phyloP scores from a whole-genome alignment of 1,284 basidiomycete genomes.

The Sporisorium reilianum region DNA sequence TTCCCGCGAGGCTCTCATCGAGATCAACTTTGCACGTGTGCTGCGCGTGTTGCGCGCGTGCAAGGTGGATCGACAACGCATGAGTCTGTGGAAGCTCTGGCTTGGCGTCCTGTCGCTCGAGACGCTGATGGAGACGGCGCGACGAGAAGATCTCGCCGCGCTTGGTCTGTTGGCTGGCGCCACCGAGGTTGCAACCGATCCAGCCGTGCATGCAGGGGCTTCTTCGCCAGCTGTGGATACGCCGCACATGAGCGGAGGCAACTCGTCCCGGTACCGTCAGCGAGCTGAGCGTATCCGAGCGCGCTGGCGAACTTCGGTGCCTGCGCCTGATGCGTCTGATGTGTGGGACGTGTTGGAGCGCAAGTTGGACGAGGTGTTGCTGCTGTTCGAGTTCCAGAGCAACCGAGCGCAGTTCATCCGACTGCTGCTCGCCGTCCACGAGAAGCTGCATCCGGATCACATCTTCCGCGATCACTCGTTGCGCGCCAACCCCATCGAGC shows the following conservation, averaged over 20 bases:
- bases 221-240: constrained; percentile 11
- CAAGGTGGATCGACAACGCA: constrained; percentile 60
- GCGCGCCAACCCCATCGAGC: constrained; percentile 38
- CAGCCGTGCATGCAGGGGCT: background rate
- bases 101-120: constrained; percentile 53
- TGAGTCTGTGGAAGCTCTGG: constrained; percentile 66
- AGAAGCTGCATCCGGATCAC: constrained; percentile 50
- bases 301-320: constrained; percentile 37
- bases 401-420: constrained; percentile 49
- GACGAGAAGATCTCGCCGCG: constrained; percentile 36
- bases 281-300: constrained; percentile 35
- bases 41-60: constrained; percentile 59
- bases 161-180: constrained; percentile 24
- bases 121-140: constrained; percentile 26
- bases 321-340: constrained; percentile 47
- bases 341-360: constrained; percentile 64
- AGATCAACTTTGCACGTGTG: constrained; percentile 61
- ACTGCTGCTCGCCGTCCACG: constrained; percentile 53
- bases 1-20: constrained; percentile 60
- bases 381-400: constrained; percentile 61
- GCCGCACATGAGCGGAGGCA: constrained; percentile 39
- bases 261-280: constrained; percentile 40
- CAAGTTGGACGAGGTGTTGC: constrained; percentile 51
- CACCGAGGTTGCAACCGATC: constrained; percentile 9
- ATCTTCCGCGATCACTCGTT: constrained; percentile 39